Conservation (phyloP, 2,329 filamentous ascomycete genomes). For the Alternaria ventricosa region DNA sequence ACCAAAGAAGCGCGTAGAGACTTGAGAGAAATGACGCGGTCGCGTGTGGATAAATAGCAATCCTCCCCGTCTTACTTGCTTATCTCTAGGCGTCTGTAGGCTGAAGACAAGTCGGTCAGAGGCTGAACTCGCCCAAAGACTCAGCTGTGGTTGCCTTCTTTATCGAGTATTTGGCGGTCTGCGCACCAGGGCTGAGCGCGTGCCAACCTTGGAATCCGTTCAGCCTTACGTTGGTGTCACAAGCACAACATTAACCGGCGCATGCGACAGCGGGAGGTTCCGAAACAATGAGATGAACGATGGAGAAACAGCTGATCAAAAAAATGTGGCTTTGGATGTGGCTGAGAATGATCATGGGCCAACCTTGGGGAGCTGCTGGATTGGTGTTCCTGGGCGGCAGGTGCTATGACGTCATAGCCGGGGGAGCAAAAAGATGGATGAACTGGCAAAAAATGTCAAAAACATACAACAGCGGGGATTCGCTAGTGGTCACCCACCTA, state of each 20-base stretch:
- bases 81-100: not conserved
- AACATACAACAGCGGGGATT: no score
- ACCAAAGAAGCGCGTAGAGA: not conserved
- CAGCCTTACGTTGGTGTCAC: constrained; percentile 11
- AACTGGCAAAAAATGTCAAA: not conserved
- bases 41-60: not conserved
- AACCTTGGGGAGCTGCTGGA: not conserved
- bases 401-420: not conserved
- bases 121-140: not conserved
- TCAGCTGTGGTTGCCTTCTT: constrained; percentile 14
- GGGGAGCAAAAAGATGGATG: not conserved
- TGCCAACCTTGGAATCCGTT: constrained; percentile 6
- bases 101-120: not conserved
- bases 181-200: constrained; percentile 14
- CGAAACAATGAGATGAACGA: not conserved
- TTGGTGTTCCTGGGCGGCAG: not conserved
- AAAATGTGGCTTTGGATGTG: not conserved
- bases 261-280: not conserved
- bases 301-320: not conserved
- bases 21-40: not conserved
- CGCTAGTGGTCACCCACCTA: no score
- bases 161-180: constrained; percentile 1
- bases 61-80: not conserved
- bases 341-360: not conserved
- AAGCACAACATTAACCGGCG: not conserved